Evolutionary conservation across 2,329 filamentous ascomycete species (phyloP).

Genomic region (Trichoderma hamatum): DNA sequence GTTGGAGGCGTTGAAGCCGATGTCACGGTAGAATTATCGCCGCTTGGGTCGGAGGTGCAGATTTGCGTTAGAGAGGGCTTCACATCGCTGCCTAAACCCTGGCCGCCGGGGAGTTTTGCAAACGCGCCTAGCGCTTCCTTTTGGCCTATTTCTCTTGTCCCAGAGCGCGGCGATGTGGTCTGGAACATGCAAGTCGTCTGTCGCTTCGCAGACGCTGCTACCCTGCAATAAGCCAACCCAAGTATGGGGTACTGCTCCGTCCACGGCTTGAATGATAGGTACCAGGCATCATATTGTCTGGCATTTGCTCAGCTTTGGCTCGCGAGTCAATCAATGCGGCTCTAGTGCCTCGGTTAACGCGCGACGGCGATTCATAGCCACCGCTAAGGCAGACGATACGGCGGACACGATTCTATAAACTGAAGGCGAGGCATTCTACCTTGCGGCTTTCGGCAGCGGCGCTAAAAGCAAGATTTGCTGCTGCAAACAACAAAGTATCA

Average conservation of each 20-base stretch:
- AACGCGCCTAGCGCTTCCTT: constrained; percentile 7
- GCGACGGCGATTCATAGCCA: neutral
- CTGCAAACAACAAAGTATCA: neutral
- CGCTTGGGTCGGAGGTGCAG: neutral
- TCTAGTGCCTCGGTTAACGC: neutral
- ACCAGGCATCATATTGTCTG: neutral
- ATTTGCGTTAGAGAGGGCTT: neutral
- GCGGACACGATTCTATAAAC: neutral
- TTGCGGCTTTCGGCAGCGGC: neutral
- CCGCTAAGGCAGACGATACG: neutral
- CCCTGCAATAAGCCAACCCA: neutral
- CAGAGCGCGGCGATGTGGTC: neutral
- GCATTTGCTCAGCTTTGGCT: neutral
- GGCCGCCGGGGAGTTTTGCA: neutral
- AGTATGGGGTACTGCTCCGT: neutral
- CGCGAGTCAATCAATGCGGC: neutral
- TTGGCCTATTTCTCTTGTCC: neutral
- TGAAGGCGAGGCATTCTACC: neutral
- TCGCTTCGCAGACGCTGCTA: neutral
- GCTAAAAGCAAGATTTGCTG: neutral
- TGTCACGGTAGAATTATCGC: constrained; percentile 3
- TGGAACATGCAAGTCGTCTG: neutral
- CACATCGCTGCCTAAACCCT: neutral
- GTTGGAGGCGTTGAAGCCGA: constrained; percentile 18
- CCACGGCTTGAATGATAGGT: neutral